These are phyloP conservation scores for Erucastrum elatum DNA, from an alignment of 345 rosid genomes.

Conservation along the genomic window DNA sequence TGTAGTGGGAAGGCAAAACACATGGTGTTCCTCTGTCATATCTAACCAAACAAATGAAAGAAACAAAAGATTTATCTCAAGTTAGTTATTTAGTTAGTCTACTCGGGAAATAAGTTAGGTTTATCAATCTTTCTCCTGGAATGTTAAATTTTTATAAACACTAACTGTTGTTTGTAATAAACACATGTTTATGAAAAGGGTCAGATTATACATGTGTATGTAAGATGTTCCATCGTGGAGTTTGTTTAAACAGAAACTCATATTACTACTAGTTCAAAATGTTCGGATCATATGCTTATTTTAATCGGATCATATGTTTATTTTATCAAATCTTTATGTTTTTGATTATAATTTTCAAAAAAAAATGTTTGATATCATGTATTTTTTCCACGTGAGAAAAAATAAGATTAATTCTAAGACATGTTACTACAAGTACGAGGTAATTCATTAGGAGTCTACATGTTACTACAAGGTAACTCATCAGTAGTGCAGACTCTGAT, in stretches of 20 bases:
- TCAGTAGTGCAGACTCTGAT: neutral
- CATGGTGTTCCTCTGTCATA: conserved; percentile 32
- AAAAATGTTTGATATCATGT: neutral
- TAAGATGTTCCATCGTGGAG: neutral
- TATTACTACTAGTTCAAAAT: neutral
- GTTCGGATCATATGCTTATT: neutral
- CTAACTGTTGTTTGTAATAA: neutral
- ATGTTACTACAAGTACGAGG: neutral
- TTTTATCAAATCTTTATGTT: neutral
- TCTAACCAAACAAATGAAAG: conserved; percentile 22
- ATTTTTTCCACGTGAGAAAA: neutral
- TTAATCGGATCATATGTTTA: too few relatives aligned
- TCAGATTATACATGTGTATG: too few relatives aligned
- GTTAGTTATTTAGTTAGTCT: neutral
- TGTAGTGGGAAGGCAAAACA: conserved; percentile 32
- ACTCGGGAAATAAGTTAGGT: neutral
- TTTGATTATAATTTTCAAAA: neutral
- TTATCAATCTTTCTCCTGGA: neutral
- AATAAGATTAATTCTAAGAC: neutral
- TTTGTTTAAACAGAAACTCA: neutral
- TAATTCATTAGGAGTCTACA: neutral
- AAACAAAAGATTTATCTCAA: conserved; percentile 23
- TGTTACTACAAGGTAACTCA: neutral
- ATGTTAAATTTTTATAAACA: neutral
- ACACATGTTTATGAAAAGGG: too few relatives aligned